Conservation (phyloP, 768 basidiomycete species). For the Kwoniella botswanensis region DNA sequence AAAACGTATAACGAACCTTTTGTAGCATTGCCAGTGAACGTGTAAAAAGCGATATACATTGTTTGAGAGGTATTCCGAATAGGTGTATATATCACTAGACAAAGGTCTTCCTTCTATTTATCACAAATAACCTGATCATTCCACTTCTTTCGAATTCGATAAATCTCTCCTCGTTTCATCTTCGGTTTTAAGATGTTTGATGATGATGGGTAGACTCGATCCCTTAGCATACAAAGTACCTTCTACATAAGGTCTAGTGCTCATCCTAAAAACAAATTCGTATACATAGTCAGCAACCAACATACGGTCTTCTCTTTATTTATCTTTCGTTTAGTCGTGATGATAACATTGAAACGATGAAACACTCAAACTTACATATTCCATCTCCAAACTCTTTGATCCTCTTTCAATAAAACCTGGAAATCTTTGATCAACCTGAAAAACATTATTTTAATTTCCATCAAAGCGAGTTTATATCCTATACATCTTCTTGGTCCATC, state of each 20-base stretch:
- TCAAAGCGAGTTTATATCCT: conserved; percentile 39
- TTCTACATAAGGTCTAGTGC: conserved; percentile 34
- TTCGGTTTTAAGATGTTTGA: conserved; percentile 22
- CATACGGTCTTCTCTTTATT: not conserved
- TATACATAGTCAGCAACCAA: not conserved
- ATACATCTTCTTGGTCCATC: conserved; percentile 43
- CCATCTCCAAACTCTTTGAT: conserved; percentile 29
- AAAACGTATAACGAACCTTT: not conserved
- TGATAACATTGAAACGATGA: not conserved
- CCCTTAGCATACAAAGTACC: conserved; percentile 27
- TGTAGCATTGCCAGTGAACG: too few species aligned
- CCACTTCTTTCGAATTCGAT: not conserved
- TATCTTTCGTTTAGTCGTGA: not conserved
- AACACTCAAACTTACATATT: conserved; percentile 34
- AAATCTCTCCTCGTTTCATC: not conserved
- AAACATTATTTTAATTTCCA: conserved; percentile 39
- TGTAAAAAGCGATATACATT: not conserved
- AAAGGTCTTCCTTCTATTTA: too few species aligned
- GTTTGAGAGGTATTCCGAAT: not conserved
- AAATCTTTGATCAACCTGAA: conserved; percentile 37
- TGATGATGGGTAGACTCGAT: conserved; percentile 30
- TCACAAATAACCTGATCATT: not conserved
- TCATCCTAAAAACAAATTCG: conserved; percentile 26
- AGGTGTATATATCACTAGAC: too few species aligned
- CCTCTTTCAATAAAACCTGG: conserved; percentile 23